Conservation (phyloP, 2,329 filamentous ascomycete species). For the Trichoderma pleuroti region DNA sequence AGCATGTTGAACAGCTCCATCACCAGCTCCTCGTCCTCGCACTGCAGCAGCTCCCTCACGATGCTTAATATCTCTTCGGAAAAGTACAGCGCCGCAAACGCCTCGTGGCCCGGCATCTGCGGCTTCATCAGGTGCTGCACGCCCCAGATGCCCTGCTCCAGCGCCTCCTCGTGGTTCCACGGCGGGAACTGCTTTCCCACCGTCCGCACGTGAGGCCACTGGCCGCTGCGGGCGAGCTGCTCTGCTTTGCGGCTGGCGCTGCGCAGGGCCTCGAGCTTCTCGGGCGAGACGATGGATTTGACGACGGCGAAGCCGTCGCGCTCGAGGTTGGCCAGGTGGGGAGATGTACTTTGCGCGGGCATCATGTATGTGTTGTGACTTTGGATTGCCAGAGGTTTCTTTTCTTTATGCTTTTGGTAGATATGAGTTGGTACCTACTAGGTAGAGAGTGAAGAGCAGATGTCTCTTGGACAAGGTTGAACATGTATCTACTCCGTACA, state of each 20-base stretch:
- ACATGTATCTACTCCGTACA: not conserved
- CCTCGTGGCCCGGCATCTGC: constrained; percentile 55
- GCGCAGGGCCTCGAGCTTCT: constrained; percentile 58
- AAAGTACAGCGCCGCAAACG: constrained; percentile 72
- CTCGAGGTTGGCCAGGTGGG: constrained; percentile 49
- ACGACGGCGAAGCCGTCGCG: constrained; percentile 74
- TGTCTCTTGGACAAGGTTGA: not conserved
- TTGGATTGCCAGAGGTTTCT: not conserved
- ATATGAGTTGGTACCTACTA: no score
- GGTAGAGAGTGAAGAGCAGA: not conserved
- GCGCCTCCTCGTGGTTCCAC: constrained; percentile 56
- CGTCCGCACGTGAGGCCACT: constrained; percentile 79
- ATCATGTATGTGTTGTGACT: constrained; percentile 15
- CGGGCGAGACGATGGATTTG: constrained; percentile 56
- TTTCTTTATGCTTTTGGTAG: not conserved
- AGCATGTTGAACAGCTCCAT: constrained; percentile 90
- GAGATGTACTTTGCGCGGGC: constrained; percentile 19
- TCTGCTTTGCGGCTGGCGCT: constrained; percentile 56
- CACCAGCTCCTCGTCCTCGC: constrained; percentile 61
- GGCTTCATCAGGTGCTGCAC: constrained; percentile 83
- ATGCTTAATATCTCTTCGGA: constrained; percentile 59
- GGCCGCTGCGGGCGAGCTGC: constrained; percentile 60
- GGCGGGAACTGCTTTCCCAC: constrained; percentile 89
- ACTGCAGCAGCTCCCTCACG: constrained; percentile 60
- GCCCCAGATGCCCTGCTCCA: constrained; percentile 73